Conservation (phyloP, 805 yeast genomes). For the Tetrapisispora iriomotensis region DNA sequence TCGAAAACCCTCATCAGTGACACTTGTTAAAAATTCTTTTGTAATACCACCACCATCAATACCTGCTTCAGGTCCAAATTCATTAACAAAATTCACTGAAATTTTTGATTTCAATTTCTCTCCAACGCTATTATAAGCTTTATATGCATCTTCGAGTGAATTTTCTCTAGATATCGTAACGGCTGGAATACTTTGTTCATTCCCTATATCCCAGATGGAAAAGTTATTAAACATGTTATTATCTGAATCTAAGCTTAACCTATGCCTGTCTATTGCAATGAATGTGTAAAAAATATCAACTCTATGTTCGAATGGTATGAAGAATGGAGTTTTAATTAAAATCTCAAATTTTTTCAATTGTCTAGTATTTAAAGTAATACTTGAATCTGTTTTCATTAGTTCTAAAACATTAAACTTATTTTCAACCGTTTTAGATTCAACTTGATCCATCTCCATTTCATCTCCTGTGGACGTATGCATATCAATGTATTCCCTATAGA, state of each 20-base stretch:
- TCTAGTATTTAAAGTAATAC: constrained; percentile 7
- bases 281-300: constrained; percentile 63
- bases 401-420: neutral
- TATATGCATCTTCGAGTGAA: constrained; percentile 66
- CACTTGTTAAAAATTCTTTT: constrained; percentile 74
- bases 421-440: neutral
- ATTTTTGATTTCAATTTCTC: constrained; percentile 47
- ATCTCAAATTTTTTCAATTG: constrained; percentile 36
- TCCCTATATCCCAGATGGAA: constrained; percentile 4
- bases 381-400: neutral
- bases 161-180: constrained; percentile 61
- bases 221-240: constrained; percentile 9
- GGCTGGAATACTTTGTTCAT: constrained; percentile 11
- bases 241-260: constrained; percentile 15
- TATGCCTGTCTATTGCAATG: constrained; percentile 43
- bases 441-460: constrained; percentile 7
- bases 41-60: constrained; percentile 97
- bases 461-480: constrained; percentile 9
- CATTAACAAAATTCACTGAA: constrained; percentile 57
- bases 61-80: constrained; percentile 77
- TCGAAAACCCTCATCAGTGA: constrained; percentile 58
- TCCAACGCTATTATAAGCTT: constrained; percentile 45
- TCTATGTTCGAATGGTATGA: constrained; percentile 64
- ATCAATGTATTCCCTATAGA: constrained; percentile 15
- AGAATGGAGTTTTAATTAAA: constrained; percentile 61